Percentiles rank a stretch among this genome's conserved stretches.
phyloP scores from a whole-genome alignment of 2,329 filamentous ascomycete genomes.

The Arachnopeziza araneosa region DNA sequence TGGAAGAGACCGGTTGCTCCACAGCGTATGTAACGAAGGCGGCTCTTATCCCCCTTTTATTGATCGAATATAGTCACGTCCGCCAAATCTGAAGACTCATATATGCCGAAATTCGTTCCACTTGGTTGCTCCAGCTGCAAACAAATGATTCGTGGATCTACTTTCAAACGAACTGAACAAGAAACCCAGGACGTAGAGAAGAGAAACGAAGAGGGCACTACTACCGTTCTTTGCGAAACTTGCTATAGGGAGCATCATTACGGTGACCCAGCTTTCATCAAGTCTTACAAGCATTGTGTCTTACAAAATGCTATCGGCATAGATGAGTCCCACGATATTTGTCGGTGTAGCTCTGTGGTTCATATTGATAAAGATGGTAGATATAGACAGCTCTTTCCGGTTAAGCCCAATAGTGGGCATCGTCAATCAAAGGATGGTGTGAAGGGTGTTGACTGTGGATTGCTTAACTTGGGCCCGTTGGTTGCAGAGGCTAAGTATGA shows the following conservation, averaged over 20 bases:
- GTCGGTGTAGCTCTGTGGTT: not conserved
- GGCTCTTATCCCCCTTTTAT: no score
- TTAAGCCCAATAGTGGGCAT: constrained; percentile 5
- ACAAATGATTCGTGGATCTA: not conserved
- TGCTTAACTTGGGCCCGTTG: not conserved
- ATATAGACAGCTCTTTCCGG: not conserved
- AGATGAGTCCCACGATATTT: not conserved
- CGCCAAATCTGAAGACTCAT: not conserved
- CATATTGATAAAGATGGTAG: not conserved
- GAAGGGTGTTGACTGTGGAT: not conserved
- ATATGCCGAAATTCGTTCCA: not conserved
- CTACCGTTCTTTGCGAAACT: not conserved
- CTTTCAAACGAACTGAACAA: not conserved
- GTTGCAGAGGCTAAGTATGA: not conserved
- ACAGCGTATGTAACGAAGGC: not conserved
- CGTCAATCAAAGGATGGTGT: not conserved
- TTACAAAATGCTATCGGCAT: not conserved
- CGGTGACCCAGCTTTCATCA: not conserved
- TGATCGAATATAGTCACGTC: no score
- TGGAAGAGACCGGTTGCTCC: not conserved
- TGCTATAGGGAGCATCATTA: not conserved
- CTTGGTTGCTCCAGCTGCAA: not conserved
- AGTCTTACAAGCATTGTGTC: not conserved
- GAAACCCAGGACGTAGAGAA: no score
- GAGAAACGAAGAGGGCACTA: no score